Percentiles rank a stretch among this genome's conserved stretches.
Conservation (phyloP, 2,329 filamentous ascomycete species). For the Botryotinia convoluta region DNA sequence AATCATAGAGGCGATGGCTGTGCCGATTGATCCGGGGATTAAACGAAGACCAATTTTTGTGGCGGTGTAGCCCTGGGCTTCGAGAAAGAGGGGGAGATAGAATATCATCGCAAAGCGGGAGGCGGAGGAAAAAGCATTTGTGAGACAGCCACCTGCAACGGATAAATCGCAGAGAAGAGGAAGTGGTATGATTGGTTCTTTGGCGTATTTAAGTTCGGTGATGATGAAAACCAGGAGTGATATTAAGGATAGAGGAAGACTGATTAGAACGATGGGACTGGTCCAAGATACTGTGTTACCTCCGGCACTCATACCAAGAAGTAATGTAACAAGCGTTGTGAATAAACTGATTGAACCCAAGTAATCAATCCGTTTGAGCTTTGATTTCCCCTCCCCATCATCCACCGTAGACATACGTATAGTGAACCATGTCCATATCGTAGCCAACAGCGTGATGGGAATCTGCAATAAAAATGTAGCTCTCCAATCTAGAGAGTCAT, state of each 20-base stretch:
- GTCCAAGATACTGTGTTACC: slow-evolving; percentile 59
- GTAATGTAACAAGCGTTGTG: slow-evolving; percentile 65
- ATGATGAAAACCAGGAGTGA: slow-evolving; percentile 52
- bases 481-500: slow-evolving; percentile 71
- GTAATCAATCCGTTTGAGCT: slow-evolving; percentile 65
- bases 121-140: slow-evolving; percentile 68
- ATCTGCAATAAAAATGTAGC: slow-evolving; percentile 16
- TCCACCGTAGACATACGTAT: slow-evolving; percentile 10
- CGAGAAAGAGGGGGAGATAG: slow-evolving; percentile 73
- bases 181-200: slow-evolving; percentile 55
- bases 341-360: slow-evolving; percentile 65
- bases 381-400: slow-evolving; percentile 6
- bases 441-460: slow-evolving; percentile 10
- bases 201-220: slow-evolving; percentile 51
- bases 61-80: slow-evolving; percentile 61
- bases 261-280: slow-evolving; percentile 52
- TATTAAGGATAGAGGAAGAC: slow-evolving; percentile 35
- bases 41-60: slow-evolving; percentile 62
- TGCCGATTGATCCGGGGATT: slow-evolving; percentile 60
- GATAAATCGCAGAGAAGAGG: slow-evolving; percentile 61
- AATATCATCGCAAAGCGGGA: slow-evolving; percentile 58
- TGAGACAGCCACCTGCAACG: slow-evolving; percentile 64
- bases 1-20: slow-evolving; percentile 58
- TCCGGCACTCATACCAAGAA: slow-evolving; percentile 64
- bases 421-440: slow-evolving; percentile 9